Base-by-base conservation (phyloP, 371 early-diverging fungal species). In the Hamiltosporidium magnivora region DNA sequence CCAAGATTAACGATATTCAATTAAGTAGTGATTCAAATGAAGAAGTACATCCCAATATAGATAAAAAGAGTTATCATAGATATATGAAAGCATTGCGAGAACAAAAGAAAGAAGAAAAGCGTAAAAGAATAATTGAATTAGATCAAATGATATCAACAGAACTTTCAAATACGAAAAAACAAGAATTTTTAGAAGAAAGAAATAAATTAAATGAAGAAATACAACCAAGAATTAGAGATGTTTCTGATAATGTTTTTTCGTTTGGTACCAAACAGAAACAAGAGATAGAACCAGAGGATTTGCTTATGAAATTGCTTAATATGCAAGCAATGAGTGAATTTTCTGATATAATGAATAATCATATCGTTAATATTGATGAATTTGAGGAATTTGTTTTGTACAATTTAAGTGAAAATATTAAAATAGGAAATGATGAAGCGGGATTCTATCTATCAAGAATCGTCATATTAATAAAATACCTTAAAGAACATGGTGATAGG, bases 1-100 rank as follows among this genome's bases (percentile, higher is more conserved):
- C 25, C 25, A 25, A 25, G 25, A 25, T 25, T 25, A 25, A 25
- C 25, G 25, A 25, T 25, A 25, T 25, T 25, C 25, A 25, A 25
- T 25, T 49, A 49, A 49, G 49, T 12, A 49, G 49, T 49, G 49
- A 4, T 12, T 49, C 49, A 8, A 8, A 4, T 12, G 70, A 69
- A 43, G 71, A 66, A 40, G 54, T 64, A 3, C 79, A 78, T 64
- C 79, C 75, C 39, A 78, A 78, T 56, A 73, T 78, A 46, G 79
- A 78, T 39, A 63, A 66, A 43, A 63, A 54, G 14, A 73, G 76
- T 39, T 71, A 66, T 42, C 53, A 61, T 36, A 25, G 25, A 25
- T 25, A 25, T 25, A 25, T 25, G 25, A 66, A 68, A 42, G 73
- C 66, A 67, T 73, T 44, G 52, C 69, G 66, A 60, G 42, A 63